Conservation (phyloP, 2,329 filamentous ascomycete genomes). For the Alternaria tenuissima region DNA sequence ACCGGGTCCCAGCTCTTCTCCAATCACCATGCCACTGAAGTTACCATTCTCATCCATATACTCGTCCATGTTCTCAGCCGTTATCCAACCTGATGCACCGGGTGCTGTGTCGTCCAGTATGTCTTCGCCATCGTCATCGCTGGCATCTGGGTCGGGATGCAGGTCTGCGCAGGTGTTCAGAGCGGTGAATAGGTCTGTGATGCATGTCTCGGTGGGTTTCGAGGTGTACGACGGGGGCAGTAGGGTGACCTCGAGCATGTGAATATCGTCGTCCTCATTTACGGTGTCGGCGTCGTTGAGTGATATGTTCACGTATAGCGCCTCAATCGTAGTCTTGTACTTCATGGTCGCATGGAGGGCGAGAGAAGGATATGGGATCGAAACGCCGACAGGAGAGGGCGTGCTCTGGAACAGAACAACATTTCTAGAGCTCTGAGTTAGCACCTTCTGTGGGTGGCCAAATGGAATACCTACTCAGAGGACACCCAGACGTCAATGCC, state of each 20-base stretch:
- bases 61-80: slow-evolving; percentile 86
- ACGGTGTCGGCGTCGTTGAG: slow-evolving; percentile 62
- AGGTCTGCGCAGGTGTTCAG: slow-evolving; percentile 78
- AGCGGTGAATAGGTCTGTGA: slow-evolving; percentile 69
- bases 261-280: slow-evolving; percentile 69
- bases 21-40: slow-evolving; percentile 43
- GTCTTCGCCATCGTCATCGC: slow-evolving; percentile 64
- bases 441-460: background rate
- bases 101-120: slow-evolving; percentile 65
- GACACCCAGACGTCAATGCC: slow-evolving; percentile 59
- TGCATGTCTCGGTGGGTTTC: slow-evolving; percentile 40
- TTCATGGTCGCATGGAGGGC: slow-evolving; percentile 78
- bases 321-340: slow-evolving; percentile 49
- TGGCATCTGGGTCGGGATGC: slow-evolving; percentile 73
- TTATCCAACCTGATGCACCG: slow-evolving; percentile 84
- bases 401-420: slow-evolving; percentile 70
- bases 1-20: slow-evolving; percentile 45
- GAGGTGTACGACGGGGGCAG: slow-evolving; percentile 57
- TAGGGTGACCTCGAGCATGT: slow-evolving; percentile 73
- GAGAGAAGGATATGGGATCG: slow-evolving; percentile 77
- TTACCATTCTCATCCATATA: slow-evolving; percentile 60
- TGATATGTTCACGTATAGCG: slow-evolving; percentile 49
- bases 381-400: slow-evolving; percentile 65
- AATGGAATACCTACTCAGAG: slow-evolving; percentile 49
- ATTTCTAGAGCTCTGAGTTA: slow-evolving; percentile 47